Evolutionary conservation across 768 basidiomycete species (phyloP), one percentile per base, ranked within the genome.

Genomic region (Clitopilus hobsonii): DNA sequence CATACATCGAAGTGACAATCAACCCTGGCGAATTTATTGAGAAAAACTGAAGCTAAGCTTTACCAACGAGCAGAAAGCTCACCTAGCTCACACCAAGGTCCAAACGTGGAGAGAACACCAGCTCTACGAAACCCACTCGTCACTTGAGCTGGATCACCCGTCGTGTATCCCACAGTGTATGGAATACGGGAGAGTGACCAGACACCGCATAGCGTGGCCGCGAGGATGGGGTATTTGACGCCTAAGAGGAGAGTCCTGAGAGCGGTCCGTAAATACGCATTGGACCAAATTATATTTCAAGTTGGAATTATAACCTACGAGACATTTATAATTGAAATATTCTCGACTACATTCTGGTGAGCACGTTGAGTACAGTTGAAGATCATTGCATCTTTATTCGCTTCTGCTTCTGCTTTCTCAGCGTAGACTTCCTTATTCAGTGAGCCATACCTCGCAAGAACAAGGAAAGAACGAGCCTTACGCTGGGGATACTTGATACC

Each of bases 261-360:
- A 41, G 18, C n/a, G n/a, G n/a, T n/a, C n/a, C n/a, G n/a, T n/a
- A n/a, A n/a, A n/a, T n/a, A n/a, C n/a, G n/a, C n/a, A 16, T 7
- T 32, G 30, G 30, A 32, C 8, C 16, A 32, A 32, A 32, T 32
- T 32, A 32, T 7, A 32, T n/a, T n/a, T n/a, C n/a, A n/a, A n/a
- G n/a, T n/a, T n/a, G n/a, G n/a, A n/a, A n/a, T n/a, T 4, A 27
- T 26, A 28, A 61, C 77, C 63, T 56, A 83, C 82, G 71, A 67
- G 7, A 72, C 49, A 28, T 69, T 67, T 10, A 81, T 49, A 28
- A 74, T 55, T 10, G 83, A 82, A 5, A 74, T 61, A 56, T 62
- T 65, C 56, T 82, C 81, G 18, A 83, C 68, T 0, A 81, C 81
- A 51, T 83, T 84, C 74, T 85, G 84, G 66, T 88, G 86, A 14